Conservation (phyloP, 257 asterid species). For the Ilex aquifolium region DNA sequence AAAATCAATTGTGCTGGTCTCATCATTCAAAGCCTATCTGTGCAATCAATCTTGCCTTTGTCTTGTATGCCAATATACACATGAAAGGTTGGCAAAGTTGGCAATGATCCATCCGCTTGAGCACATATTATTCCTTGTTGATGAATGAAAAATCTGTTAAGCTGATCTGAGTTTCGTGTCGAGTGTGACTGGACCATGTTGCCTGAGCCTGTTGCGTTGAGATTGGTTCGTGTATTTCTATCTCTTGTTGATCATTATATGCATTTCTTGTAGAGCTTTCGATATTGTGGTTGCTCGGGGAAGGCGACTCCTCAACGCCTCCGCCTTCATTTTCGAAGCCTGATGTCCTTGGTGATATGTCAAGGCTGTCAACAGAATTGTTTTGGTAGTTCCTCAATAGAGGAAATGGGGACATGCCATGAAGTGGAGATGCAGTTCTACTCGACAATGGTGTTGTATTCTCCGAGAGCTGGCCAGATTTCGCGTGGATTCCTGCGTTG, state of each 20-base stretch:
- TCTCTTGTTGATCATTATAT: neutral
- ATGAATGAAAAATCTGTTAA: constrained; percentile 7
- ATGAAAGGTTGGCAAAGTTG: too few relatives aligned
- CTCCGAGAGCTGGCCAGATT: neutral
- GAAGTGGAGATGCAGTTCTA: constrained; percentile 17
- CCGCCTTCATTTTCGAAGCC: constrained; percentile 12
- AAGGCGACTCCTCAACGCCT: constrained; percentile 4
- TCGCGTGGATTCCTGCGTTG: constrained; percentile 5
- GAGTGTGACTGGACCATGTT: neutral
- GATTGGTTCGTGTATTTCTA: neutral
- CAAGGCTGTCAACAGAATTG: constrained; percentile 10
- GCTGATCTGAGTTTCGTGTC: constrained; percentile 4
- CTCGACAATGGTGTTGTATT: constrained; percentile 6
- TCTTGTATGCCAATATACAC: neutral
- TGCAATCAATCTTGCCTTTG: neutral
- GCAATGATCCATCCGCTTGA: neutral
- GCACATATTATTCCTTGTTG: neutral
- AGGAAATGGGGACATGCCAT: neutral
- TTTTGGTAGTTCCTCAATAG: neutral
- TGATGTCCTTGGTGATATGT: constrained; percentile 14
- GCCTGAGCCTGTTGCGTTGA: neutral
- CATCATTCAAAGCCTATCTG: too few relatives aligned
- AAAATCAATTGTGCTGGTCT: too few relatives aligned
- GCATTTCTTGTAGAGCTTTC: neutral
- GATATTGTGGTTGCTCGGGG: neutral